phyloP scores from a whole-genome alignment of 257 asterid species.

The Nemophila menziesii region DNA sequence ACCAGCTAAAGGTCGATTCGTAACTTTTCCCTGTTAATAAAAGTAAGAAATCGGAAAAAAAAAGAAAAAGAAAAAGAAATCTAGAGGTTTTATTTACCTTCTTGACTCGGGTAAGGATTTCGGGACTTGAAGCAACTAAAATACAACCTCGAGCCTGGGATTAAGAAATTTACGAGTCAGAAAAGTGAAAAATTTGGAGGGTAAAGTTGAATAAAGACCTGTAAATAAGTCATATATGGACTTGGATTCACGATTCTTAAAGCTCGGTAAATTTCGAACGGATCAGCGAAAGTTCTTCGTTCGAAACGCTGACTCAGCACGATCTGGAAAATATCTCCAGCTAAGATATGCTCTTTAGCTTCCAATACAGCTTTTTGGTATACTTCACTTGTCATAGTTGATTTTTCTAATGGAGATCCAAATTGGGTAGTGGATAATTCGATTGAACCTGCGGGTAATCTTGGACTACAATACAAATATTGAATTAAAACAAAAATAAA shows the following conservation, averaged over 20 bases:
- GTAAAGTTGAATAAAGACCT: slow-evolving; percentile 35
- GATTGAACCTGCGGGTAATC: slow-evolving; percentile 68
- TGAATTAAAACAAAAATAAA: slow-evolving; percentile 10
- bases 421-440: slow-evolving; percentile 55
- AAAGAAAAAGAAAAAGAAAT: background rate
- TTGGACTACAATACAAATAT: slow-evolving; percentile 61
- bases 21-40: slow-evolving; percentile 49
- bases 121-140: slow-evolving; percentile 97
- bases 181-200: slow-evolving; percentile 18
- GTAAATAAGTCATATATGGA: slow-evolving; percentile 96
- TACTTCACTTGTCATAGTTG: slow-evolving; percentile 66
- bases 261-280: slow-evolving; percentile 97
- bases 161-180: slow-evolving; percentile 12
- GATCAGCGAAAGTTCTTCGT: slow-evolving; percentile 88
- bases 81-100: slow-evolving; percentile 31
- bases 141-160: slow-evolving; percentile 89
- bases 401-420: slow-evolving; percentile 58
- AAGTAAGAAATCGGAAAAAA: slow-evolving; percentile 4
- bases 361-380: slow-evolving; percentile 58
- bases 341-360: slow-evolving; percentile 91
- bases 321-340: slow-evolving; percentile 97
- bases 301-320: slow-evolving; percentile 98
- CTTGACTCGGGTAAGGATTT: slow-evolving; percentile 86
- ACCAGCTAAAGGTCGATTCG: slow-evolving; percentile 95
- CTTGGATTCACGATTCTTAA: slow-evolving; percentile 92